Evolutionary conservation across 352 stramenopile species (phyloP), one percentile per base, ranked within the genome.

Genomic region (Aphanomyces astaci): DNA sequence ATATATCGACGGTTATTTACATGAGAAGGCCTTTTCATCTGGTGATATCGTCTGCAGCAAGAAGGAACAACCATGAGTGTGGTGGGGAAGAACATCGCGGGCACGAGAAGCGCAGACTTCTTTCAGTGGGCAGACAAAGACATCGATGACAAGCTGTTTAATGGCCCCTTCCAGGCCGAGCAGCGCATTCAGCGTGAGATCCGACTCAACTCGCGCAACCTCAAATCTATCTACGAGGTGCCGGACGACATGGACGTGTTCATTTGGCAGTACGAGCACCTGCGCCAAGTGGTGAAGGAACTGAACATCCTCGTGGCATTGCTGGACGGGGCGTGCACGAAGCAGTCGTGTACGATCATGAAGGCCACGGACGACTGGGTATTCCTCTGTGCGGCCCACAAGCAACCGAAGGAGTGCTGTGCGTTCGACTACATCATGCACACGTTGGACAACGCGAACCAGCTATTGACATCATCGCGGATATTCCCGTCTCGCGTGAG

Each of bases 391-490:
- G 84, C 84, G n/a, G 84, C 84, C 24, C 84, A 92, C 71, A 92
- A 92, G 70, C 72, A 80, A 30, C 84, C 84, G 5, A 86, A 86
- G 51, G 84, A 92, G 69, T 92, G 84, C 72, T 92, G 84, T 60
- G 84, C 84, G 46, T 92, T 92, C 71, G 84, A 92, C 72, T 92
- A 92, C 76, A 90, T 90, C 31, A 66, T 90, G 27, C 84, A 92
- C 77, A 92, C 84, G 11, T 87, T 92, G 78, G 84, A 92, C 81
- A 92, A 90, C 70, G 84, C 90, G 71, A 90, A 90, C 72, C 86
- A 84, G 69, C 72, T 92, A 72, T 78, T 92, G 70, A 90, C 84
- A 4, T 90, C 80, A 72, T 89, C 77, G 45, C 84, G 84, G 71
- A 81, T 92, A 10, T 92, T 92, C 63, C 84, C 84, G 10, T 90